phyloP scores from a whole-genome alignment of 768 basidiomycete genomes.

The Lentinula raphanica region DNA sequence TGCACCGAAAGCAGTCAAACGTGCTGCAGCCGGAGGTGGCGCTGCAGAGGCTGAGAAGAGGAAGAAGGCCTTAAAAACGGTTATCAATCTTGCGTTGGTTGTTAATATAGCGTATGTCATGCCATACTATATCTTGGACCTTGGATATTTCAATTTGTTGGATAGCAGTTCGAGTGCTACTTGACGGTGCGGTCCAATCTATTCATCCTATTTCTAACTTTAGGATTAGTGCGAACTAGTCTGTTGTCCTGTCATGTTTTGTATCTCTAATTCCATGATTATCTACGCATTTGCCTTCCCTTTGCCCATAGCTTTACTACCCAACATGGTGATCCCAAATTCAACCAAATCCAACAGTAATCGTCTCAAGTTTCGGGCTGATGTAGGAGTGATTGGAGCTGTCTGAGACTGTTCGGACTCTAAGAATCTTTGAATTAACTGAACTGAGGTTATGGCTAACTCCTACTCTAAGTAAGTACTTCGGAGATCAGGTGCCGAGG shows the following conservation, averaged over 20 bases:
- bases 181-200: not conserved
- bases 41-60: conserved; percentile 68
- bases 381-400: too few species aligned
- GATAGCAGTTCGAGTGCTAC: not conserved
- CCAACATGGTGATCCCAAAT: not conserved
- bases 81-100: conserved; percentile 32
- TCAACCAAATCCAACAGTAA: too few species aligned
- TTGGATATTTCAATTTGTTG: not conserved
- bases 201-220: not conserved
- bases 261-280: not conserved
- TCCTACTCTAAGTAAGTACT: too few species aligned
- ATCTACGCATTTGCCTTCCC: not conserved
- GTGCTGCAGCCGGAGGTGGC: conserved; percentile 50
- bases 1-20: conserved; percentile 62
- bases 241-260: not conserved
- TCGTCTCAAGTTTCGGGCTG: too few species aligned
- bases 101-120: not conserved
- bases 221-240: too few species aligned
- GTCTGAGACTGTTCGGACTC: too few species aligned
- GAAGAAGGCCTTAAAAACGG: conserved; percentile 84
- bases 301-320: too few species aligned
- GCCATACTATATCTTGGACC: not conserved
- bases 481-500: too few species aligned
- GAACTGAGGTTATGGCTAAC: too few species aligned
- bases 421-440: too few species aligned